These are phyloP conservation scores for Nidula niveotomentosa DNA, from an alignment of 1,284 basidiomycete genomes.

Conservation along the genomic window DNA sequence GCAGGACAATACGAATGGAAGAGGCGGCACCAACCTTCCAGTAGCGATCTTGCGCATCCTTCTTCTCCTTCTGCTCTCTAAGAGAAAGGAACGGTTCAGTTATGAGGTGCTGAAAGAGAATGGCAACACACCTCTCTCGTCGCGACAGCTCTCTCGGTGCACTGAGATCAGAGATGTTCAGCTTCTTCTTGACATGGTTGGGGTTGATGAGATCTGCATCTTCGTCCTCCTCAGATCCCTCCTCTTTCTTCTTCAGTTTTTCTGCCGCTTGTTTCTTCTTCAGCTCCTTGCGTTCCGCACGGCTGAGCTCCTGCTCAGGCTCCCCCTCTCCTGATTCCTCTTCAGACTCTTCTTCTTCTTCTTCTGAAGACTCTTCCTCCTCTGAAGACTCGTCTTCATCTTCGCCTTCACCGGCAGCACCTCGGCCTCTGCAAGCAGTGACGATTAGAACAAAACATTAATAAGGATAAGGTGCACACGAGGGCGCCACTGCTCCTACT, in stretches of 20 bases:
- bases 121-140: conserved; percentile 59
- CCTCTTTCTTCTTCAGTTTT: conserved; percentile 33
- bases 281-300: conserved; percentile 66
- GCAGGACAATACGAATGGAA: conserved; percentile 1
- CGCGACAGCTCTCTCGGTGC: conserved; percentile 59
- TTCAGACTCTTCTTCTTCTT: conserved; percentile 33
- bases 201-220: conserved; percentile 67
- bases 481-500: conserved; percentile 6
- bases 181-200: conserved; percentile 66
- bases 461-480: background rate
- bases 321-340: conserved; percentile 33
- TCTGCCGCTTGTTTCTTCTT: conserved; percentile 68
- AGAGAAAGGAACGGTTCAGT: conserved; percentile 6
- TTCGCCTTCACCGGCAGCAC: conserved; percentile 8
- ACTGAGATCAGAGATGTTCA: conserved; percentile 64
- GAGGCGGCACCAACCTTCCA: conserved; percentile 60
- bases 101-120: conserved; percentile 1
- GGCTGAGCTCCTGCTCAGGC: conserved; percentile 49
- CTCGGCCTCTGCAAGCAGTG: conserved; percentile 3
- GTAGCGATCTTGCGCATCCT: conserved; percentile 83
- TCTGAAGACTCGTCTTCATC: conserved; percentile 32
- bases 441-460: background rate
- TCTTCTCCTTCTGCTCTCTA: conserved; percentile 89
- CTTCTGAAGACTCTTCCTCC: conserved; percentile 31
- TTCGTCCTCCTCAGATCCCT: conserved; percentile 43